Percentiles rank a stretch among this genome's conserved stretches.
Evolutionary conservation across 148 eudicot genomes (phyloP).

Genomic region (Rhododendron griersonianum): DNA sequence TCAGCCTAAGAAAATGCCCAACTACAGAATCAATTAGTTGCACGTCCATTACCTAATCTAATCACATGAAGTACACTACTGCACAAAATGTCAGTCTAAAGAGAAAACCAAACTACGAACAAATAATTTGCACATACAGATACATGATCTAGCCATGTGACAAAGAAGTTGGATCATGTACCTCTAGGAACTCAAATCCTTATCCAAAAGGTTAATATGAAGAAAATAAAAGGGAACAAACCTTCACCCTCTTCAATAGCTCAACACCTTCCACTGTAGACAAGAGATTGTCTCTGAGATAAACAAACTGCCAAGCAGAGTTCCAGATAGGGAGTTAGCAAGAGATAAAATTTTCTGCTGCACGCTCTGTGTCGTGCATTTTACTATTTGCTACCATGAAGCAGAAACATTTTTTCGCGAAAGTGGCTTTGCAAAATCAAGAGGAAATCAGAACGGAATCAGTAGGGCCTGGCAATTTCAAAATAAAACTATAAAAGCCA

Average conservation of each 20-base stretch:
- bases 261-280: conserved; percentile 34
- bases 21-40: background rate
- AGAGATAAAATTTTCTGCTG: background rate
- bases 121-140: background rate
- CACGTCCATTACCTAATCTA: background rate
- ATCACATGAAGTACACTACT: background rate
- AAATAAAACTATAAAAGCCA: background rate
- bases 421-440: background rate
- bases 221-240: conserved; percentile 23
- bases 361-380: background rate
- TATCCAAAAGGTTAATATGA: background rate
- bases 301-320: conserved; percentile 74
- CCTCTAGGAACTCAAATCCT: background rate
- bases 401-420: background rate
- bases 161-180: background rate
- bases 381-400: background rate
- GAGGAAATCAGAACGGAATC: background rate
- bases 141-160: conserved; percentile 1
- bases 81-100: background rate
- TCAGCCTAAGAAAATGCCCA: background rate
- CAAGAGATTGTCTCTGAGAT: conserved; percentile 59
- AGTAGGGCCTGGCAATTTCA: background rate
- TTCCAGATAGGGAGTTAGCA: conserved; percentile 13
- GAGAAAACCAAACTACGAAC: background rate
- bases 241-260: conserved; percentile 85